These are phyloP conservation scores for Hyphopichia khmerensis DNA, from an alignment of 1,139 yeast species.

Conservation along the genomic window DNA sequence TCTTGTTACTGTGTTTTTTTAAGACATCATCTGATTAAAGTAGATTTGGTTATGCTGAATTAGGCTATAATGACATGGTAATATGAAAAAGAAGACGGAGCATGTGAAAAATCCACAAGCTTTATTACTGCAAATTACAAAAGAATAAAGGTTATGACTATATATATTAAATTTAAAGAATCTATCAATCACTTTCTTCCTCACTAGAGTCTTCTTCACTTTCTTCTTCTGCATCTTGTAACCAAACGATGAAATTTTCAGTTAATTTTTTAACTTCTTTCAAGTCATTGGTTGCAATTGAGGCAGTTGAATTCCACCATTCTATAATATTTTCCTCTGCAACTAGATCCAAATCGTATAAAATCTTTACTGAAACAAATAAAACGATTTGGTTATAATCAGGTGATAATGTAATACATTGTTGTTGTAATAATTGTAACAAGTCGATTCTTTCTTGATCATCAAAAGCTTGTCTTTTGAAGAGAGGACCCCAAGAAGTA, in stretches of 20 bases:
- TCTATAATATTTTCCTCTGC: constrained; percentile 75
- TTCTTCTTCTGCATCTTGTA: constrained; percentile 85
- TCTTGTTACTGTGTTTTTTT: too few relatives aligned
- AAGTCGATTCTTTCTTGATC: constrained; percentile 75
- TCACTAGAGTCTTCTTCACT: too few relatives aligned
- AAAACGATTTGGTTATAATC: constrained; percentile 50
- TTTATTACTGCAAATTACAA: too few relatives aligned
- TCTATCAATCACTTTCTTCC: too few relatives aligned
- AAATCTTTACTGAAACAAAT: constrained; percentile 61
- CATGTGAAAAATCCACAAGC: too few relatives aligned
- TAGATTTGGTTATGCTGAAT: too few relatives aligned
- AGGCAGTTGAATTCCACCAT: constrained; percentile 70
- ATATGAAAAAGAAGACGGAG: too few relatives aligned
- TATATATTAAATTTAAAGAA: too few relatives aligned
- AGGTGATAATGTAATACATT: constrained; percentile 33
- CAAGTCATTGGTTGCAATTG: constrained; percentile 43
- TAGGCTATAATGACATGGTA: too few relatives aligned
- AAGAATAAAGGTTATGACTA: too few relatives aligned
- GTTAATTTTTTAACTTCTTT: constrained; percentile 55
- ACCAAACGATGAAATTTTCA: constrained; percentile 81
- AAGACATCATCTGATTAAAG: too few relatives aligned
- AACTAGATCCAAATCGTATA: constrained; percentile 78
- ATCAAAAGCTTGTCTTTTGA: constrained; percentile 80
- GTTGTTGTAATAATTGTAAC: constrained; percentile 54
- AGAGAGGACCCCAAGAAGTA: constrained; percentile 75